Percentiles rank a stretch among this genome's conserved stretches.
Evolutionary conservation across 495 filamentous ascomycete species (phyloP).

Genomic region (Penicillium roqueforti): DNA sequence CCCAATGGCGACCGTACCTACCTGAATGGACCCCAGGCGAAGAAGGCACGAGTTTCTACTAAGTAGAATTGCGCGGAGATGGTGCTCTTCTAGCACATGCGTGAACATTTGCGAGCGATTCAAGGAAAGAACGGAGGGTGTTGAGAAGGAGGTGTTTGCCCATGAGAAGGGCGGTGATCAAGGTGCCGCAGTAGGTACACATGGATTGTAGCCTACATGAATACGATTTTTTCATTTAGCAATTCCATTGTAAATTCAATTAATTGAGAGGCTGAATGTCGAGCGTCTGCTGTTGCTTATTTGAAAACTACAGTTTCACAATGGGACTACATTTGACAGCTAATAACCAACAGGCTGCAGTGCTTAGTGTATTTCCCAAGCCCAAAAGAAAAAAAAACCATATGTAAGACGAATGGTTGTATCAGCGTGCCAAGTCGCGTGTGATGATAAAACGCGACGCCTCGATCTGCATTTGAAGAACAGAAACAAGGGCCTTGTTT

Average conservation of each 20-base stretch:
- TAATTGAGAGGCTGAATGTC: background rate
- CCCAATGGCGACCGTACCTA: conserved; percentile 12
- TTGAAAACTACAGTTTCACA: background rate
- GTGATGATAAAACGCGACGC: background rate
- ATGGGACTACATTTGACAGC: background rate
- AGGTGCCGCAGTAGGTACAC: background rate
- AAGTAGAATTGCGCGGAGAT: background rate
- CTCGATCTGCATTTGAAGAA: background rate
- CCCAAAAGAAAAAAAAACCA: background rate
- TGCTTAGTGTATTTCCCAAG: background rate
- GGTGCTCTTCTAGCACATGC: background rate
- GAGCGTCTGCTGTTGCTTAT: background rate
- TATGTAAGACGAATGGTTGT: background rate
- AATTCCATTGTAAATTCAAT: background rate
- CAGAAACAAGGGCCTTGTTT: conserved; percentile 4
- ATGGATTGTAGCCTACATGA: background rate
- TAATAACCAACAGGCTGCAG: background rate
- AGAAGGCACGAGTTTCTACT: background rate
- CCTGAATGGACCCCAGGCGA: conserved; percentile 20
- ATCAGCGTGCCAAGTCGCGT: background rate
- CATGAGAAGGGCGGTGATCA: background rate
- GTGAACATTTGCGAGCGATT: background rate
- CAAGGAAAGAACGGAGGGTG: background rate
- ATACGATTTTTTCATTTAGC: background rate
- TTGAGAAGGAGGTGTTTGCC: background rate